phyloP scores from a whole-genome alignment of 768 basidiomycete species.

The Termitomyces sp. region DNA sequence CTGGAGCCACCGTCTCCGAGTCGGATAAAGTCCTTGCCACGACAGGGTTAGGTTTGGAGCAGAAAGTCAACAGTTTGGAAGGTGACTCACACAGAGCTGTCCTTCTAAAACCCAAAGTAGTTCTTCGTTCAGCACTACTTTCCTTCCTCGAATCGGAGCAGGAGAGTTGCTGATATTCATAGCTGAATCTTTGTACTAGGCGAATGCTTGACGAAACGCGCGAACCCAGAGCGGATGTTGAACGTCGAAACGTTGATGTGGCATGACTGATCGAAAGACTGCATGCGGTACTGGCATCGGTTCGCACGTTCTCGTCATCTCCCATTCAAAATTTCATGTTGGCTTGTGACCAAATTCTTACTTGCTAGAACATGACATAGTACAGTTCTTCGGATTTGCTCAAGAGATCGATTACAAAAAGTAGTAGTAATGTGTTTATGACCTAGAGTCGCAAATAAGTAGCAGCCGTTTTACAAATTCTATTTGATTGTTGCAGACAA shows the following conservation, averaged over 20 bases:
- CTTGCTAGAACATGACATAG: no score
- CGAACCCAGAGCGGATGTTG: background rate
- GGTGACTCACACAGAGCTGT: background rate
- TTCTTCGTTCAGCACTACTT: background rate
- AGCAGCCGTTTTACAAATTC: no score
- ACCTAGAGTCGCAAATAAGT: no score
- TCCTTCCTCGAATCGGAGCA: background rate
- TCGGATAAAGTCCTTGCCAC: slow-evolving; percentile 4
- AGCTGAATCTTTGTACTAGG: background rate
- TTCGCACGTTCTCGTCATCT: background rate
- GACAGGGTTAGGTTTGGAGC: slow-evolving; percentile 2
- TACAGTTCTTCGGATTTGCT: no score
- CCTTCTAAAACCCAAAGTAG: slow-evolving; percentile 2
- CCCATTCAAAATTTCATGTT: no score
- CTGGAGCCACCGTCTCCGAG: background rate
- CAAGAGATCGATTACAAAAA: no score
- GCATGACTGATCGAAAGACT: background rate
- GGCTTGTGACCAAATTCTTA: no score
- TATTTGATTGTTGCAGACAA: no score
- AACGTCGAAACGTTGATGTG: no score
- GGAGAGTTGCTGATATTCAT: background rate
- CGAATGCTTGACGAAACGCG: background rate
- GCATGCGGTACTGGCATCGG: background rate
- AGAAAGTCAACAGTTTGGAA: background rate
- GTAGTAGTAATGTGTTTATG: no score